Evolutionary conservation across 2,329 filamentous ascomycete genomes (phyloP), one percentile per base, ranked within the genome.

Genomic region (Leptographium wingfieldii): DNA sequence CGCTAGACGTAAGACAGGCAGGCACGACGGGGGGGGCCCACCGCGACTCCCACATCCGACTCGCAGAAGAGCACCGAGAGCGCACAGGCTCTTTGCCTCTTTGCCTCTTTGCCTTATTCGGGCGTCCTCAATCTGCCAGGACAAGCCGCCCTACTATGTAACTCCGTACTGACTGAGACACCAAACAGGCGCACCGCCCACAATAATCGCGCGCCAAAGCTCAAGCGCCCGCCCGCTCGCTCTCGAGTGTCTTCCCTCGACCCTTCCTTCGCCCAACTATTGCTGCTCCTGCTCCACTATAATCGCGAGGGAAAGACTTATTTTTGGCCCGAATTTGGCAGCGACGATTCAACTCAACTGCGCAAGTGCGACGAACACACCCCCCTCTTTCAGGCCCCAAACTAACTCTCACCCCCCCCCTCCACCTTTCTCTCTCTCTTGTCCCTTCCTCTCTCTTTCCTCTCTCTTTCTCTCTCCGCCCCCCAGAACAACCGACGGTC

Each of bases 201-300:
- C 54, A 22, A 56, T 64, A 64, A 64, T 64, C 63, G 63, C 63
- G 63, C 63, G 63, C 61, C 63, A 64, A 64, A 63, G 19, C 38
- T 56, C 63, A 64, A 63, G 63, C 63, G 63, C 63, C 63, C 63
- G 63, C 63, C 63, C 43, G 31, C 22, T 16, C 33, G 19, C n/a
- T n/a, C 38, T 16, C 25, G 19, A 22, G 27, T 57, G 27, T 25
- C 46, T 38, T 52, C 49, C 27, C 10, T 35, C 5, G 46, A 35
- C 22, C 54, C 38, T 35, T 43, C 22, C 14, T 46, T 22, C n/a
- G 52, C 14, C 31, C 52, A 29, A 38, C 27, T 57, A 43, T 43
- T 22, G 22, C 46, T 22, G 46, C 9, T n/a, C 19, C 14, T 49
- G 52, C 52, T 31, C 31, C 33, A 29, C 52, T 16, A 51, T 25